Conservation (phyloP, 2,329 filamentous ascomycete species). For the Calonectria henricotiae region DNA sequence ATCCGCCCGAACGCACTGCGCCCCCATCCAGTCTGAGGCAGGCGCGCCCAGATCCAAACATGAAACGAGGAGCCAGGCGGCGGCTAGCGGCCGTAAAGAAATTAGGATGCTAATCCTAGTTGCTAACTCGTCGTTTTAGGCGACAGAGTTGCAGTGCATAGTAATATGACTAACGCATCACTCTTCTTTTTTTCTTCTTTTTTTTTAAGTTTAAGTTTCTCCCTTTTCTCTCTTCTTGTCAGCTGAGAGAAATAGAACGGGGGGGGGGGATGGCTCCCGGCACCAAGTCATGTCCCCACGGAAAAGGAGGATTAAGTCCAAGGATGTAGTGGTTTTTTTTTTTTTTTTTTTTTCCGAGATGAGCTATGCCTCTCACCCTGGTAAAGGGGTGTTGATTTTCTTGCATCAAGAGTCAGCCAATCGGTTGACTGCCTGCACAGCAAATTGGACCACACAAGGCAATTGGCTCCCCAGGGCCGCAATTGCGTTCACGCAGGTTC, state of each 20-base stretch:
- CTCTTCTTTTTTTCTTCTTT: neutral
- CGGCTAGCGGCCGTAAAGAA: neutral
- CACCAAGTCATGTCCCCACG: neutral
- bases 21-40: slow-evolving; percentile 8
- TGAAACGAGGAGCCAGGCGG: slow-evolving; percentile 8
- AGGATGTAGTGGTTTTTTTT: neutral
- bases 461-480: neutral
- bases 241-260: neutral
- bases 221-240: neutral
- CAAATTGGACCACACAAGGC: slow-evolving; percentile 4
- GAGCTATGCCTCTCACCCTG: neutral
- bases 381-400: neutral
- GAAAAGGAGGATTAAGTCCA: too few species aligned
- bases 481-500: too few species aligned
- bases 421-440: slow-evolving; percentile 2
- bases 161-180: slow-evolving; percentile 18
- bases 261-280: neutral
- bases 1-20: slow-evolving; percentile 18
- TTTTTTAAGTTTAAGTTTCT: neutral
- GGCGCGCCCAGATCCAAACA: slow-evolving; percentile 12
- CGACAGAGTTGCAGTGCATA: slow-evolving; percentile 3
- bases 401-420: neutral
- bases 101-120: slow-evolving; percentile 17
- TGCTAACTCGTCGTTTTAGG: neutral
- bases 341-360: neutral